phyloP scores from a whole-genome alignment of 1,284 basidiomycete species.

The Rhodotorula glutinis region DNA sequence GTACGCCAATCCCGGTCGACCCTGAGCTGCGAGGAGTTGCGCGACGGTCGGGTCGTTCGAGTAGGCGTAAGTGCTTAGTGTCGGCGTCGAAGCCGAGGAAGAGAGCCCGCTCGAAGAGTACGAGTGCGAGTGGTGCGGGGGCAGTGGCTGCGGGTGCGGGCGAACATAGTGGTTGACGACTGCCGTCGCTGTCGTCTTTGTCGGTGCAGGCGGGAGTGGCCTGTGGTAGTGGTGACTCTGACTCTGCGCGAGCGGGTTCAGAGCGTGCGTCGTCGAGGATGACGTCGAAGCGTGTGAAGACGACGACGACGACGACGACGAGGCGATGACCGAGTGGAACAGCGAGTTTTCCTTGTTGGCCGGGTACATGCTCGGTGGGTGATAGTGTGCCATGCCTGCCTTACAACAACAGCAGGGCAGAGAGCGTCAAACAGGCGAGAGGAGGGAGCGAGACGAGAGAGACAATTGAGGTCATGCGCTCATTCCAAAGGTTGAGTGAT shows the following conservation, averaged over 20 bases:
- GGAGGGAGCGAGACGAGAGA: no score
- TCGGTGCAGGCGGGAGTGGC: background rate
- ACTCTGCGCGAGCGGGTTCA: constrained; percentile 1
- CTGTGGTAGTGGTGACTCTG: background rate
- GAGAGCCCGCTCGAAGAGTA: no score
- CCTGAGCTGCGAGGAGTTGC: constrained; percentile 30
- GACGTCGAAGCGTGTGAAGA: no score
- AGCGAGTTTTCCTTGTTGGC: constrained; percentile 12
- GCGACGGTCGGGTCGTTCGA: constrained; percentile 35
- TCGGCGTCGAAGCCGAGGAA: no score
- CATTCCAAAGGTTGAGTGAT: no score
- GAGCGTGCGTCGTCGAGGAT: background rate
- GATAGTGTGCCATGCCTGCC: background rate
- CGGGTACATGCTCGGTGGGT: background rate
- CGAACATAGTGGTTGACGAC: constrained; percentile 31
- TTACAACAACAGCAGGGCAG: no score
- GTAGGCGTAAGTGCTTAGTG: background rate
- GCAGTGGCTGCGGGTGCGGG: constrained; percentile 9
- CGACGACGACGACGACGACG: no score
- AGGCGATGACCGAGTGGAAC: constrained; percentile 1
- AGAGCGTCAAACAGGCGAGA: background rate
- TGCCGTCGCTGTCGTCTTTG: constrained; percentile 1
- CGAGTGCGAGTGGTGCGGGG: background rate
- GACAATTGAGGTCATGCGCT: no score
- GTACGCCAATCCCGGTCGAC: constrained; percentile 1